Conservation (phyloP, 768 basidiomycete genomes). For the Lyophyllum shimeji region DNA sequence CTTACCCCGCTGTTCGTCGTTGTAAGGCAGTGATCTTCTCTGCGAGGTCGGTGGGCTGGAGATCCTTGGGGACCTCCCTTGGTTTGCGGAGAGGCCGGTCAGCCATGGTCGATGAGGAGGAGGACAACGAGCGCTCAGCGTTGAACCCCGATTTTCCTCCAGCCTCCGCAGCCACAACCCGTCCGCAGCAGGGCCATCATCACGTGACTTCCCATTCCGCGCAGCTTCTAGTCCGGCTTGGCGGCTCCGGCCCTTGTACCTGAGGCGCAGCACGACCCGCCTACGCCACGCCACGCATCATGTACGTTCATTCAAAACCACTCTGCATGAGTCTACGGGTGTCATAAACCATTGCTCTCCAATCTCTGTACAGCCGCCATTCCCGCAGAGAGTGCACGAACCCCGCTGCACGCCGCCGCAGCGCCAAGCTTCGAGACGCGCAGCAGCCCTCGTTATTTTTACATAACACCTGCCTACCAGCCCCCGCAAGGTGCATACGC, state of each 20-base stretch:
- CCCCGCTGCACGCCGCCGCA: too few relatives aligned
- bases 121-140: constrained; percentile 7
- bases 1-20: constrained; percentile 61
- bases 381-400: too few relatives aligned
- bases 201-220: constrained; percentile 8
- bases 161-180: constrained; percentile 9
- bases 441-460: neutral
- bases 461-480: neutral
- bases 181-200: constrained; percentile 20
- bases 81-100: constrained; percentile 33
- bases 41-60: constrained; percentile 46
- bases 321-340: too few relatives aligned
- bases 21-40: constrained; percentile 69
- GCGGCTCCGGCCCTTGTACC: too few relatives aligned
- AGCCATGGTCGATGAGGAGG: constrained; percentile 25
- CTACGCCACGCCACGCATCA: too few relatives aligned
- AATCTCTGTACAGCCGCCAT: too few relatives aligned
- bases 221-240: neutral
- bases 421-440: neutral
- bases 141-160: constrained; percentile 11
- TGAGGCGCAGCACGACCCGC: neutral
- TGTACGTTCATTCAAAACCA: too few relatives aligned
- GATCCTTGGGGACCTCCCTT: constrained; percentile 38
- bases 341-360: too few relatives aligned
- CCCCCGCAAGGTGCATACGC: neutral